A percentile compares a stretch with the other conserved stretches of the same genome.
Conservation (phyloP, 768 basidiomycete genomes). For the Tricholoma sp. region DNA sequence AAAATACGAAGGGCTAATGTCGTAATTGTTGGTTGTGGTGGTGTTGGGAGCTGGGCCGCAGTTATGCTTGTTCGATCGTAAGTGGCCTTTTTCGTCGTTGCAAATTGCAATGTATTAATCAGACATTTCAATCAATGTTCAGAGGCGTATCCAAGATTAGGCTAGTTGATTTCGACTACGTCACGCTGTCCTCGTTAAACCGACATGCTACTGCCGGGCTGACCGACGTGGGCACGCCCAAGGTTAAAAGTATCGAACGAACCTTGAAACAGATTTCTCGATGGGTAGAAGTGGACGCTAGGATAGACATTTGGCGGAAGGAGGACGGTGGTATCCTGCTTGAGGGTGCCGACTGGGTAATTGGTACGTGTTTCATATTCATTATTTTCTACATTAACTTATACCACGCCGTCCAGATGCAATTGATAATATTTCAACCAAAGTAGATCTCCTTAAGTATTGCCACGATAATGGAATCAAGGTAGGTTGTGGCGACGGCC, state of each 20-base stretch:
- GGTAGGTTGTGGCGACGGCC: conserved; percentile 30
- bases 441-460: conserved; percentile 89
- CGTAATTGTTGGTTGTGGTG: conserved; percentile 91
- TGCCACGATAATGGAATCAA: conserved; percentile 79
- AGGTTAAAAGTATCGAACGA: conserved; percentile 74
- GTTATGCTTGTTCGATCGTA: conserved; percentile 91
- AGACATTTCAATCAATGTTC: neutral
- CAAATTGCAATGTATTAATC: neutral
- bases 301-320: conserved; percentile 82
- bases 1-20: conserved; percentile 72
- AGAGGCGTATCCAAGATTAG: conserved; percentile 76
- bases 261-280: conserved; percentile 66
- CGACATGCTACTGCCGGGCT: conserved; percentile 87
- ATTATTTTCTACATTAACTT: neutral
- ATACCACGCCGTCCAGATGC: conserved; percentile 54
- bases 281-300: conserved; percentile 84
- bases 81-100: conserved; percentile 25
- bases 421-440: conserved; percentile 96
- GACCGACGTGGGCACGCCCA: conserved; percentile 91
- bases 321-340: conserved; percentile 71
- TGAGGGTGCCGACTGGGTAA: conserved; percentile 89
- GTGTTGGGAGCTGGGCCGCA: conserved; percentile 95
- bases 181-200: conserved; percentile 92
- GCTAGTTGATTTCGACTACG: conserved; percentile 93
- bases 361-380: conserved; percentile 47